A percentile compares a stretch with the other conserved stretches of the same genome.
These are phyloP conservation scores for Scenedesmus sp. DNA, from an alignment of 163 green algal genomes.

Conservation along the genomic window DNA sequence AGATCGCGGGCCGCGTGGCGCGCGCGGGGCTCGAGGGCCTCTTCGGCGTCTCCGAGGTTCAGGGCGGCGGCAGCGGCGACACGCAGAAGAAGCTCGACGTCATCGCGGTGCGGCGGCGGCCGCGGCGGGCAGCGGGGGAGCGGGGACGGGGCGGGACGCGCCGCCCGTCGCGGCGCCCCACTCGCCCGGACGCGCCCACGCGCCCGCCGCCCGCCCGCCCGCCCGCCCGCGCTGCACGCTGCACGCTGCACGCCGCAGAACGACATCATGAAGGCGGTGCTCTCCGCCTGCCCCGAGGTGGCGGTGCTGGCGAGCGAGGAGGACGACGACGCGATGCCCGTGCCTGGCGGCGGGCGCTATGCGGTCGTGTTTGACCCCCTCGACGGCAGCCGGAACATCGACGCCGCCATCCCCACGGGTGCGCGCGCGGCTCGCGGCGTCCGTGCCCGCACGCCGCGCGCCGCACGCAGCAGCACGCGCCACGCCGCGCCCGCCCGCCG, in stretches of 20 bases:
- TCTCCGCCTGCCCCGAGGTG: slow-evolving; percentile 42
- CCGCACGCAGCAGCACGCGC: not conserved
- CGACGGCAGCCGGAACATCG: slow-evolving; percentile 96
- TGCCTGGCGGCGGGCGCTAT: slow-evolving; percentile 79
- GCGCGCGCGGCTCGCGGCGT: too few relatives aligned
- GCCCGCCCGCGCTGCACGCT: too few relatives aligned
- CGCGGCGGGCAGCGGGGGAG: too few relatives aligned
- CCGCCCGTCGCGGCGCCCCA: too few relatives aligned
- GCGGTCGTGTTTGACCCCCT: slow-evolving; percentile 97
- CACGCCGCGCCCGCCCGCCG: too few relatives aligned
- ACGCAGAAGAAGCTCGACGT: slow-evolving; percentile 99
- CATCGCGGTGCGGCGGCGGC: slow-evolving; percentile 56
- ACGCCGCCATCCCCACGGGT: slow-evolving; percentile 85
- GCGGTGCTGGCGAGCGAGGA: slow-evolving; percentile 83
- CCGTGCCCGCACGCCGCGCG: too few relatives aligned
- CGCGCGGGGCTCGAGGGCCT: slow-evolving; percentile 43
- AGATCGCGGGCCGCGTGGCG: slow-evolving; percentile 5
- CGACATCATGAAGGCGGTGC: slow-evolving; percentile 53
- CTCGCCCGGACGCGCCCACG: too few relatives aligned
- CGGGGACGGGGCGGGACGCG: too few relatives aligned
- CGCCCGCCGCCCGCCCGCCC: too few relatives aligned
- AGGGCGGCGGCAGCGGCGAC: slow-evolving; percentile 66
- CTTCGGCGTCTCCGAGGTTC: slow-evolving; percentile 30
- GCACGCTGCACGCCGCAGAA: slow-evolving; percentile 48
- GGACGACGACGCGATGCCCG: slow-evolving; percentile 85